These are phyloP conservation scores for Azolla pinnata DNA, from an alignment of 75 land plant species.

Conservation along the genomic window DNA sequence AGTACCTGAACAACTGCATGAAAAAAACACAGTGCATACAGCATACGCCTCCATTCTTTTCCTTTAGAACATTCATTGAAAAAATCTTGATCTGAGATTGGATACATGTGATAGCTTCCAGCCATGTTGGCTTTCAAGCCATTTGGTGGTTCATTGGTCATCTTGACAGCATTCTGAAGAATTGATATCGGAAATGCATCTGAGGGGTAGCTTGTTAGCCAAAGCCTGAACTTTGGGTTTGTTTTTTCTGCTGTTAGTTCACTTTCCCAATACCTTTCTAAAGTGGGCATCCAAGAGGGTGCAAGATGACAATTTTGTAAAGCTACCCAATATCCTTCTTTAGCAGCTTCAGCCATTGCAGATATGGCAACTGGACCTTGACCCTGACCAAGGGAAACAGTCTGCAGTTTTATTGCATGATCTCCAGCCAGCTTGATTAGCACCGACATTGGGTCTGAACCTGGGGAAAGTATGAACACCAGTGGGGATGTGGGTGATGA, in stretches of 20 bases:
- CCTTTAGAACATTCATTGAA: slow-evolving; percentile 16
- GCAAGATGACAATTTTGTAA: slow-evolving; percentile 21
- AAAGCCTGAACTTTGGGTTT: slow-evolving; percentile 19
- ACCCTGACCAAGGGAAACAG: slow-evolving; percentile 23
- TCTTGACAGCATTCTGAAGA: slow-evolving; percentile 22
- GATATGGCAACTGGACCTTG: slow-evolving; percentile 22
- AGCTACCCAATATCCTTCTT: slow-evolving; percentile 20
- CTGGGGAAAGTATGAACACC: slow-evolving; percentile 23
- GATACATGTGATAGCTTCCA: slow-evolving; percentile 17
- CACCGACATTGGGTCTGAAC: slow-evolving; percentile 24
- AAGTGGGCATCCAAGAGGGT: slow-evolving; percentile 19
- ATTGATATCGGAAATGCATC: slow-evolving; percentile 20
- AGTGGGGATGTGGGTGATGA: slow-evolving; percentile 17
- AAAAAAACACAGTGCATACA: slow-evolving; percentile 25
- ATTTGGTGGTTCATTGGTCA: slow-evolving; percentile 22
- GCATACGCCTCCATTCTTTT: slow-evolving; percentile 18
- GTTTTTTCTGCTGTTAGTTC: slow-evolving; percentile 20
- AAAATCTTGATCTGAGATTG: slow-evolving; percentile 20
- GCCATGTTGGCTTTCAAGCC: slow-evolving; percentile 18
- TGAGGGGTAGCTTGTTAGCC: slow-evolving; percentile 23
- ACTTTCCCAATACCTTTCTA: slow-evolving; percentile 20
- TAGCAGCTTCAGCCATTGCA: slow-evolving; percentile 13
- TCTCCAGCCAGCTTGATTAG: slow-evolving; percentile 19
- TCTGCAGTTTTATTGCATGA: slow-evolving; percentile 14
- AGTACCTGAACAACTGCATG: slow-evolving; percentile 22